These are phyloP conservation scores for Arthrobotrys pseudoclavata DNA, from an alignment of 2,329 filamentous ascomycete species.

Conservation along the genomic window DNA sequence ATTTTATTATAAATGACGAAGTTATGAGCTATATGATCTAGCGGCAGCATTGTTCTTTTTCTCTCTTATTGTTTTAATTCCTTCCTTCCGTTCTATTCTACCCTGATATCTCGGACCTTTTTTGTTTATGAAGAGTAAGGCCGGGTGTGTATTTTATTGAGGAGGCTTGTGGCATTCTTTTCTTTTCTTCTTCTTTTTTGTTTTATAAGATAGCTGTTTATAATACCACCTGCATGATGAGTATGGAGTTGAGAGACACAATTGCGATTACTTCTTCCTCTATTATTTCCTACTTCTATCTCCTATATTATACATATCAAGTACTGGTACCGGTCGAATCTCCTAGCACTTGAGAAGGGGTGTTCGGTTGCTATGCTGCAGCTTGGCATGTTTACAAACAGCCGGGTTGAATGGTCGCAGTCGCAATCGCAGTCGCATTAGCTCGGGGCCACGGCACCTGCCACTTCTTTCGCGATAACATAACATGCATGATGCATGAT, in stretches of 20 bases:
- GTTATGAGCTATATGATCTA: slow-evolving; percentile 53
- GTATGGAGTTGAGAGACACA: slow-evolving; percentile 12
- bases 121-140: not conserved
- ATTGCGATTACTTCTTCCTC: slow-evolving; percentile 1
- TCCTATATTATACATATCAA: no score
- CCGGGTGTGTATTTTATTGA: not conserved
- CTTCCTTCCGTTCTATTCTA: not conserved
- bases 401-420: slow-evolving; percentile 6
- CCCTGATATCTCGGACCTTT: not conserved
- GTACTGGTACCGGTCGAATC: no score
- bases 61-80: slow-evolving; percentile 22
- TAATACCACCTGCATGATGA: slow-evolving; percentile 13
- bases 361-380: slow-evolving; percentile 2
- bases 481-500: not conserved
- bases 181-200: not conserved
- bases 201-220: slow-evolving; percentile 5
- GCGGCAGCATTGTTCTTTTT: slow-evolving; percentile 60
- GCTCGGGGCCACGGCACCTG: not conserved
- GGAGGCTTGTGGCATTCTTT: not conserved
- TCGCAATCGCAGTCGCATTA: slow-evolving; percentile 20
- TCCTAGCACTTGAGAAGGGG: no score
- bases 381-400: slow-evolving; percentile 21
- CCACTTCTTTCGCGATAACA: not conserved
- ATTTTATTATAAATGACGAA: slow-evolving; percentile 68
- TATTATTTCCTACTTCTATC: not conserved